Evolutionary conservation across 2,329 filamentous ascomycete species (phyloP).

Genomic region (Sodiomyces alkalinus): DNA sequence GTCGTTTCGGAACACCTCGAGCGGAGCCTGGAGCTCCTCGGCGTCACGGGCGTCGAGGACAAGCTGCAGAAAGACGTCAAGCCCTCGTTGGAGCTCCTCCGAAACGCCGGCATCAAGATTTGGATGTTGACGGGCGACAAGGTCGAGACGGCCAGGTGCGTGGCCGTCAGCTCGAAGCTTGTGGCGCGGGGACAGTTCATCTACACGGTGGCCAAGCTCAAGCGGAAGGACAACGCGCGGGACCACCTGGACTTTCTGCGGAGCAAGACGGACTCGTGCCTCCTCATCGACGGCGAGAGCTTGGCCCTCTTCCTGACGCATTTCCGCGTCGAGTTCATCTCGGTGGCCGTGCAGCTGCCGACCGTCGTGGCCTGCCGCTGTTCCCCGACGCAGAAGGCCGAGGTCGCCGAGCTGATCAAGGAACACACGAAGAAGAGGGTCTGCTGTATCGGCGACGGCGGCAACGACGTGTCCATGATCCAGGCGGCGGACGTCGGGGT

Average conservation of each 20-base stretch:
- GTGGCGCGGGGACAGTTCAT: slow-evolving; percentile 91
- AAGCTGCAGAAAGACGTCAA: slow-evolving; percentile 94
- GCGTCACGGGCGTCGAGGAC: slow-evolving; percentile 96
- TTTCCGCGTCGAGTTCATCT: slow-evolving; percentile 75
- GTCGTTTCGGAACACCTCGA: slow-evolving; percentile 75
- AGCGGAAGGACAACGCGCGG: slow-evolving; percentile 69
- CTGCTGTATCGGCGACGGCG: slow-evolving; percentile 94
- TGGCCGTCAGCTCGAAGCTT: slow-evolving; percentile 87
- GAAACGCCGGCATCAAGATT: slow-evolving; percentile 96
- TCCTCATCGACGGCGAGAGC: slow-evolving; percentile 91
- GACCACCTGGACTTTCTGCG: slow-evolving; percentile 80
- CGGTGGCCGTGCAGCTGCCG: slow-evolving; percentile 71
- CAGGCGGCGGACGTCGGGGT: slow-evolving; percentile 96
- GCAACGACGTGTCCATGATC: slow-evolving; percentile 98
- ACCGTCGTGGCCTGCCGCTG: slow-evolving; percentile 93
- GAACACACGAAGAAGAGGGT: slow-evolving; percentile 87
- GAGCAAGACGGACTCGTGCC: slow-evolving; percentile 71
- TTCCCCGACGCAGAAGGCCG: slow-evolving; percentile 92
- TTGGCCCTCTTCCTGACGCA: slow-evolving; percentile 69
- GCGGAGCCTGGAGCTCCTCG: slow-evolving; percentile 75
- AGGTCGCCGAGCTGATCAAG: slow-evolving; percentile 81
- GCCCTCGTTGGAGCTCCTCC: slow-evolving; percentile 80
- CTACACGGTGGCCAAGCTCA: slow-evolving; percentile 78
- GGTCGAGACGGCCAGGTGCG: slow-evolving; percentile 91
- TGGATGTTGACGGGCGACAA: slow-evolving; percentile 99